Base-by-base conservation (phyloP, 176 grass and related monocot genomes). In the Cenchrus fungigraminus region DNA sequence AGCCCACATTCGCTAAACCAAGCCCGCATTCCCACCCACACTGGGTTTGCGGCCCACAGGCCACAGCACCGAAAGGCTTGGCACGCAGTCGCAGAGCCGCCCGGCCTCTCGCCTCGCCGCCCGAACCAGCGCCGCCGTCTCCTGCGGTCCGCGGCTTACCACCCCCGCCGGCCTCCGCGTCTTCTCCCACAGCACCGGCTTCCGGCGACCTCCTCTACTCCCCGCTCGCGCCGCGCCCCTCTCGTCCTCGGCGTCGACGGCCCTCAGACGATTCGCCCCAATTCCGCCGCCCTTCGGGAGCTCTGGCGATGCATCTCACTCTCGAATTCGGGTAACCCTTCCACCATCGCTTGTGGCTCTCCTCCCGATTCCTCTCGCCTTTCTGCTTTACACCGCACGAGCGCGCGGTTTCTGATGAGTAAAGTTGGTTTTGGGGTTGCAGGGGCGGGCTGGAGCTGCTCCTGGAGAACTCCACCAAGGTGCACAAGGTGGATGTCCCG, bases 401-500 rank as follows among this genome's bases (percentile, higher is more conserved):
- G 52, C 15, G 9, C 13, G 19, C 28, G 31, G 32, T 29, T 86
- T 60, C 25, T 68, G 31, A 73, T 9, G 71, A 10, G 59, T 55
- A 14, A 25, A 10, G 64, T 52, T 80, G 12, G 60, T 66, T 32
- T 43, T 68, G 46, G 37, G 57, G 51, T 70, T 86, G 34, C 81
- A 95, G 91, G 78, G 96, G 96, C 66, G 93, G 93, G 76, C 88
- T 95, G 82, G 96, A 94, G 81, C 86, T 95, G 47, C 96, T 95
- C 17, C 86, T 94, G 34, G 90, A 94, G 75, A 79, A 90, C 65
- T 95, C 96, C 46, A 72, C 84, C 57, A 98, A 95, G 86, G 84
- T 95, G 42, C 93, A 98, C 77, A 73, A 87, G 75, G 91, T 98
- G 47, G 93, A 95, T 44, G 86, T 95, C 28, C 43, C 83, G 25